Evolutionary conservation across 2,329 filamentous ascomycete species (phyloP).

Genomic region (Fusarium citri): DNA sequence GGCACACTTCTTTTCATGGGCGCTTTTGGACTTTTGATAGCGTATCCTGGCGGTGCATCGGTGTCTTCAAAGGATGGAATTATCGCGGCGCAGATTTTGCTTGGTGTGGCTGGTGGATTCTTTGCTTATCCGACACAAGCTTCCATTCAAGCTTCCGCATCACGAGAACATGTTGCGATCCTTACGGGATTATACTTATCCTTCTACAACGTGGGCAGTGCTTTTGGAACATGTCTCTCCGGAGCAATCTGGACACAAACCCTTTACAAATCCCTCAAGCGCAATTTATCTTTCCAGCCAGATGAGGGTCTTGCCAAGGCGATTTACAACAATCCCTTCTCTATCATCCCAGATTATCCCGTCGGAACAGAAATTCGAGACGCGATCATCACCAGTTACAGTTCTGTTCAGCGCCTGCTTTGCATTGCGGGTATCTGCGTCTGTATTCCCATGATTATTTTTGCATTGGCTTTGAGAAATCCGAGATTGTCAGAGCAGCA

Average conservation of each 20-base stretch:
- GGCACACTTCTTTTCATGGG: conserved; percentile 67
- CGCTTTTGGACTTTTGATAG: conserved; percentile 67
- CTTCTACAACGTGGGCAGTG: conserved; percentile 57
- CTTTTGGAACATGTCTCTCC: conserved; percentile 55
- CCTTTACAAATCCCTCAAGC: conserved; percentile 49
- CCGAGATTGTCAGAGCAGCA: conserved; percentile 56
- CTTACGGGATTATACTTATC: conserved; percentile 55
- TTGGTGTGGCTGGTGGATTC: conserved; percentile 69
- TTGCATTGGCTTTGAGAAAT: conserved; percentile 58
- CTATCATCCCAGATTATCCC: conserved; percentile 49
- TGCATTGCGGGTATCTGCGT: conserved; percentile 60
- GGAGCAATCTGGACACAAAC: conserved; percentile 59
- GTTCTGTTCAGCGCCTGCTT: conserved; percentile 58
- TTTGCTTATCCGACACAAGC: conserved; percentile 60
- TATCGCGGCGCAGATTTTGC: conserved; percentile 65
- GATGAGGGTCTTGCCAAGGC: conserved; percentile 51
- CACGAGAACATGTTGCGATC: conserved; percentile 54
- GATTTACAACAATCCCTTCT: conserved; percentile 55
- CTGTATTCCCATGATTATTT: conserved; percentile 59
- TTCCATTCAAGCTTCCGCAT: conserved; percentile 54
- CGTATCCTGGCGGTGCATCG: conserved; percentile 62
- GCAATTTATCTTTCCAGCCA: conserved; percentile 50
- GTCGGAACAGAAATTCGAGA: conserved; percentile 58
- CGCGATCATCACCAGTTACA: conserved; percentile 59
- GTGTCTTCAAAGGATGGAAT: conserved; percentile 60